These are phyloP conservation scores for Filobasidium uniguttulatum DNA, from an alignment of 1,284 basidiomycete genomes.

Conservation along the genomic window DNA sequence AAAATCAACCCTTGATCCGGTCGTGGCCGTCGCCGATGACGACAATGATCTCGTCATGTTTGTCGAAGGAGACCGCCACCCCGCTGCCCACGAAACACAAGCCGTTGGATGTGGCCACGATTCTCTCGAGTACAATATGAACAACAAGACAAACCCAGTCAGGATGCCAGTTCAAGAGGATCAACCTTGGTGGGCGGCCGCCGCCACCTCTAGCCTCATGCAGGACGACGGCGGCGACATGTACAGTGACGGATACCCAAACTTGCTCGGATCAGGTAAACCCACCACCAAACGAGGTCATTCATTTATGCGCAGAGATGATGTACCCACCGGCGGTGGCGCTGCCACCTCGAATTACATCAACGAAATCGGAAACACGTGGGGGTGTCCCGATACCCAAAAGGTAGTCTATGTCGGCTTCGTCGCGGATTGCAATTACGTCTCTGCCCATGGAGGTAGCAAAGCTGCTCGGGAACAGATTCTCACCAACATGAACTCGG, in stretches of 20 bases:
- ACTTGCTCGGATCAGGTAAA: too few species aligned
- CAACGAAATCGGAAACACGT: constrained; percentile 49
- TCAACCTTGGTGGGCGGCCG: not conserved
- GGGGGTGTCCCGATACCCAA: constrained; percentile 60
- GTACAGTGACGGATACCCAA: too few species aligned
- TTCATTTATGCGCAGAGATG: too few species aligned
- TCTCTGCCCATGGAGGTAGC: constrained; percentile 47
- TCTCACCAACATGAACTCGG: constrained; percentile 52
- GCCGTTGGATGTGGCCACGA: constrained; percentile 51
- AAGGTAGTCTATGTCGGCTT: constrained; percentile 63
- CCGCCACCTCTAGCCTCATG: too few species aligned
- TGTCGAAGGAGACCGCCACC: constrained; percentile 13
- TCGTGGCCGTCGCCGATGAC: constrained; percentile 41
- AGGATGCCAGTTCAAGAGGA: not conserved
- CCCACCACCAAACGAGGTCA: too few species aligned
- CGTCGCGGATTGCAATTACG: constrained; percentile 75
- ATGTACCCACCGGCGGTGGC: constrained; percentile 20
- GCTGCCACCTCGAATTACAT: constrained; percentile 46
- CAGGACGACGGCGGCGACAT: too few species aligned
- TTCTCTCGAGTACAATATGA: constrained; percentile 50
- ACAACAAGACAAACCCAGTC: constrained; percentile 47
- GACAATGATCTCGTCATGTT: constrained; percentile 51
- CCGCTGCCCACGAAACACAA: constrained; percentile 1
- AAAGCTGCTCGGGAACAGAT: constrained; percentile 59
- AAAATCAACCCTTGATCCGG: constrained; percentile 49